Evolutionary conservation across 805 yeast species (phyloP).

Genomic region (Spathaspora arborariae): DNA sequence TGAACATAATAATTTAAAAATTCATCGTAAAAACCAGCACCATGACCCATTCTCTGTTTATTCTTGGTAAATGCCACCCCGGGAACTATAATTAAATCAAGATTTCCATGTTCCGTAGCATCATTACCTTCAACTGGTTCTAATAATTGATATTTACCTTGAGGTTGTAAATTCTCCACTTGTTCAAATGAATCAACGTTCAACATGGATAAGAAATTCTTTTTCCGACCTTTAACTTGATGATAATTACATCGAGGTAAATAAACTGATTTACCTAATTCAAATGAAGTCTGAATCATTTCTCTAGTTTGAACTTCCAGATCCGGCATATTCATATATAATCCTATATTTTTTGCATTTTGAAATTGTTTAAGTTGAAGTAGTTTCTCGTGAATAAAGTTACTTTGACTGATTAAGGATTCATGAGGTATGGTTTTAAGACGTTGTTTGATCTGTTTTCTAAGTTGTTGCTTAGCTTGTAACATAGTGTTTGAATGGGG

Average conservation of each 20-base stretch:
- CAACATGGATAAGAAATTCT: conserved; percentile 52
- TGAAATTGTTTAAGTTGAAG: conserved; percentile 31
- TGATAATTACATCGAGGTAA: conserved; percentile 50
- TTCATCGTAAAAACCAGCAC: conserved; percentile 90
- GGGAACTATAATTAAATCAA: conserved; percentile 78
- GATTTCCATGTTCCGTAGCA: conserved; percentile 18
- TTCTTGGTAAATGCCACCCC: conserved; percentile 71
- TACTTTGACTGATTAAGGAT: conserved; percentile 23
- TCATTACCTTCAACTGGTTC: conserved; percentile 56
- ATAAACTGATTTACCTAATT: conserved; percentile 47
- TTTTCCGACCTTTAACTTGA: conserved; percentile 26
- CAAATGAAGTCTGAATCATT: conserved; percentile 52
- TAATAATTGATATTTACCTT: conserved; percentile 60
- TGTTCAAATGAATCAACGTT: conserved; percentile 39
- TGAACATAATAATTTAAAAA: conserved; percentile 22
- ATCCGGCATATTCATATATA: conserved; percentile 74
- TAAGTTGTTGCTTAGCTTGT: conserved; percentile 12
- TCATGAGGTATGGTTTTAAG: conserved; percentile 15
- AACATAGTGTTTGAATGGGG: neutral
- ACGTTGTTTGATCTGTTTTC: conserved; percentile 21
- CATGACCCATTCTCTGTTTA: conserved; percentile 76
- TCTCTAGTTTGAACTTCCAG: conserved; percentile 63
- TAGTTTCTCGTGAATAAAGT: conserved; percentile 16
- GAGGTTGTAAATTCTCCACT: conserved; percentile 50
- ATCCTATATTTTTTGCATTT: conserved; percentile 49